Evolutionary conservation across 176 grass and related monocot species (phyloP).

Genomic region (Raddia guianensis): DNA sequence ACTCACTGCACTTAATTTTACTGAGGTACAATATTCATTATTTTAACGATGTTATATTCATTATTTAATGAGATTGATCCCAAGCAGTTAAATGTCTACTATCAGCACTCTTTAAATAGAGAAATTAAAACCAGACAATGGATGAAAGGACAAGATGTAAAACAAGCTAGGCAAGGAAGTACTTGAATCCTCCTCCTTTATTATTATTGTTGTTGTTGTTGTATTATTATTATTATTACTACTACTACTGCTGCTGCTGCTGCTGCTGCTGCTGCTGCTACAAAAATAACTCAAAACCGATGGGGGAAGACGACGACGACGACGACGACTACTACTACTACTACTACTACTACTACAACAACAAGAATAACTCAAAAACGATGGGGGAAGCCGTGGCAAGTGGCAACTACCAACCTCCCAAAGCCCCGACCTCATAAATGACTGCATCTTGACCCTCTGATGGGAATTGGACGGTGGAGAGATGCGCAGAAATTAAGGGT

Average conservation of each 20-base stretch:
- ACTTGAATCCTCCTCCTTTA: neutral
- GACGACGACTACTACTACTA: no score
- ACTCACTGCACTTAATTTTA: neutral
- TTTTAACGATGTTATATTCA: no score
- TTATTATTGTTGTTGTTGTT: no score
- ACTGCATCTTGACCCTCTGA: neutral
- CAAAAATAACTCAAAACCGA: no score
- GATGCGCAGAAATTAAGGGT: neutral
- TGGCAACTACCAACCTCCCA: neutral
- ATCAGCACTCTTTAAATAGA: neutral
- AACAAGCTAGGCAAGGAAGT: neutral
- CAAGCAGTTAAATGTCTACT: neutral
- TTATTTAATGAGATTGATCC: neutral
- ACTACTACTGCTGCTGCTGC: no score
- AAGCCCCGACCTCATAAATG: slow-evolving; percentile 23
- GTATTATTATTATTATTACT: no score
- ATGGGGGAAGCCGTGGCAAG: neutral
- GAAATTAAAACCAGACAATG: neutral
- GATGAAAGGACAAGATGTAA: neutral
- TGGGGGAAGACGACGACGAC: no score
- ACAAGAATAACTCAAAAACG: no score
- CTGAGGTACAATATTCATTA: no score
- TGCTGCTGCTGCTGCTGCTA: no score
- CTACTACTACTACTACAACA: no score
- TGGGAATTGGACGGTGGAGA: slow-evolving; percentile 8